A percentile compares a stretch with the other conserved stretches of the same genome.
Conservation (phyloP, 257 asterid genomes). For the Misopates orontium region DNA sequence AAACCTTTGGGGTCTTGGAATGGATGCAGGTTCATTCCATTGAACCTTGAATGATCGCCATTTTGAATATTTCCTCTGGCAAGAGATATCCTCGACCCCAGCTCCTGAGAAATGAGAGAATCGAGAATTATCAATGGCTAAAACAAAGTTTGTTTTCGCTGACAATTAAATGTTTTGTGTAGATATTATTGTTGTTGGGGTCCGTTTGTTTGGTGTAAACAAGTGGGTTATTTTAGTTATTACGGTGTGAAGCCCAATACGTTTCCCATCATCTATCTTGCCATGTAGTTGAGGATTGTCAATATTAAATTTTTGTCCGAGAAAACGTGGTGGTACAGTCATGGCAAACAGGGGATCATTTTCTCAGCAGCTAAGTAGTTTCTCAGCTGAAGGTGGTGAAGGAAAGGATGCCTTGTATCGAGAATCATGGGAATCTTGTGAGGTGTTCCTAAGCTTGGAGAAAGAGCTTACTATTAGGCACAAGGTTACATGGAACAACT, state of each 20-base stretch:
- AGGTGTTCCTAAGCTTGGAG: conserved; percentile 30
- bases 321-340: conserved; percentile 16
- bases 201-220: no score
- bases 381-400: conserved; percentile 35
- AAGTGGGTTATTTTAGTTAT: background rate
- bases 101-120: no score
- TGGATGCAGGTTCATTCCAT: conserved; percentile 56
- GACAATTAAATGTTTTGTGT: no score
- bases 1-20: conserved; percentile 54
- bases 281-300: no score
- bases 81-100: conserved; percentile 40
- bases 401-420: conserved; percentile 38
- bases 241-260: background rate
- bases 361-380: conserved; percentile 38
- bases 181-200: no score
- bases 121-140: no score
- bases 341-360: conserved; percentile 45
- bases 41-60: conserved; percentile 50
- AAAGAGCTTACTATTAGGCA: conserved; percentile 40
- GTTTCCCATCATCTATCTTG: no score
- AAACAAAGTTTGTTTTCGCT: no score
- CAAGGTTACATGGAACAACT: conserved; percentile 49
- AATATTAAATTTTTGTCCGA: conserved; percentile 15
- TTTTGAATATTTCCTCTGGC: conserved; percentile 44
- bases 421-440: conserved; percentile 46